phyloP scores from a whole-genome alignment of 345 rosid genomes.

The Populus euphratica region DNA sequence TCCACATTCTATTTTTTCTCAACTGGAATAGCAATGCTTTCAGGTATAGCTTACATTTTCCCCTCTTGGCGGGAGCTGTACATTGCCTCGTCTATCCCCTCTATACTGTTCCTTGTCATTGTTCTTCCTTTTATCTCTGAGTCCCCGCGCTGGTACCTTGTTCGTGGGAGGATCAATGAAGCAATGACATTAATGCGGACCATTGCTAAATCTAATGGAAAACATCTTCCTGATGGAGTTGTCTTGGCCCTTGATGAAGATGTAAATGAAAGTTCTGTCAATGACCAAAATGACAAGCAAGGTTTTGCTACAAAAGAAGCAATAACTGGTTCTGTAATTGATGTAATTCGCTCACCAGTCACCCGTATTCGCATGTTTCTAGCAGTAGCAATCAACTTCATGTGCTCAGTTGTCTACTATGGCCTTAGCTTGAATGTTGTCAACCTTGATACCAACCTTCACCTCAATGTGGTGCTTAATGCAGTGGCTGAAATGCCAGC shows the following conservation, averaged over 20 bases:
- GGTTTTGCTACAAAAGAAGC: slow-evolving; percentile 28
- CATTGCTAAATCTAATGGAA: slow-evolving; percentile 60
- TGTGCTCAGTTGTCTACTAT: slow-evolving; percentile 72
- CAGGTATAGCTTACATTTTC: slow-evolving; percentile 64
- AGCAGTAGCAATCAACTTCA: slow-evolving; percentile 58
- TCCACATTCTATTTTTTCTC: slow-evolving; percentile 97
- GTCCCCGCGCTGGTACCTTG: slow-evolving; percentile 92
- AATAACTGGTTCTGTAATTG: slow-evolving; percentile 54
- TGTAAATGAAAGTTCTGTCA: slow-evolving; percentile 16
- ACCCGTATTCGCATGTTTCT: slow-evolving; percentile 58
- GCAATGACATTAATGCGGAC: slow-evolving; percentile 69
- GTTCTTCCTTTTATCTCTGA: slow-evolving; percentile 73
- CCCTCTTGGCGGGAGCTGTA: slow-evolving; percentile 75
- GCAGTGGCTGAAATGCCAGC: slow-evolving; percentile 89
- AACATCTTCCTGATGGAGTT: slow-evolving; percentile 57
- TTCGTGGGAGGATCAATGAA: slow-evolving; percentile 58
- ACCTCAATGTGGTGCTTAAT: slow-evolving; percentile 68
- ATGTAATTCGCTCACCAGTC: slow-evolving; percentile 58
- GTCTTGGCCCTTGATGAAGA: slow-evolving; percentile 67
- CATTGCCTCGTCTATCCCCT: slow-evolving; percentile 66
- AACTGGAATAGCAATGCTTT: slow-evolving; percentile 56
- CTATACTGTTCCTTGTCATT: slow-evolving; percentile 58
- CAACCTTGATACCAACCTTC: slow-evolving; percentile 80
- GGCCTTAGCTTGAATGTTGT: slow-evolving; percentile 89
- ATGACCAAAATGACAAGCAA: slow-evolving; percentile 8